Evolutionary conservation across 805 yeast genomes (phyloP), one percentile per base, ranked within the genome.

Genomic region (Candida methanosorbosa): DNA sequence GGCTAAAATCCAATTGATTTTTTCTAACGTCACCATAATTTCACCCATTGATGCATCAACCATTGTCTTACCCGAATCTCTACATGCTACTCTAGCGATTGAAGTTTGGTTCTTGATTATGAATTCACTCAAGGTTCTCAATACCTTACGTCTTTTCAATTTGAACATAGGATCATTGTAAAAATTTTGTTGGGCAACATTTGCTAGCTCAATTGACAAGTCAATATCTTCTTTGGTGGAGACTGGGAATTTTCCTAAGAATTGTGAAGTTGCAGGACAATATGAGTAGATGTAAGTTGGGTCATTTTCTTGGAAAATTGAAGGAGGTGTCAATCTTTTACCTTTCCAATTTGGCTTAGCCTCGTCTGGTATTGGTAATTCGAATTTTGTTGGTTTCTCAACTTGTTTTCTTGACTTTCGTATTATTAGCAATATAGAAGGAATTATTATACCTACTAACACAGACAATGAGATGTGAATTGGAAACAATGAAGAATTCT

Each of bases 231-330:
- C 70, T 31, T 64, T 66, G n/a, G 80, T 60, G 37, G 76, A 72
- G 2, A 85, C 77, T 32, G 68, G 61, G 46, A 78, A 79, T 17
- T 77, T 67, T 1, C 95, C 97, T 43, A 90, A 64, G 41, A 64
- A 78, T 58, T 86, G 96, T 23, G 96, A 94, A 0, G 97, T 92
- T 0, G 97, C 96, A 4, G 98, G 98, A 60, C 98, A 90, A 55
- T 84, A 81, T 40, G 88, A 75, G 50, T 85, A 88, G 41, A 90
- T 83, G 43, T 59, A 65, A 16, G 63, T 66, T 2, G 90, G 83
- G 35, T 81, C 87, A 18, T 70, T 71, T 2, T 70, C 68, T 37
- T 74, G 72, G 31, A 63, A 61, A 4, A 84, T 65, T 12, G 75
- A 63, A 12, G 81, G 70, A 0, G 86, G 79, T 34, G 73, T 71